Evolutionary conservation across 179 eudicot species (phyloP).

Genomic region (Heliamphora ciliata): DNA sequence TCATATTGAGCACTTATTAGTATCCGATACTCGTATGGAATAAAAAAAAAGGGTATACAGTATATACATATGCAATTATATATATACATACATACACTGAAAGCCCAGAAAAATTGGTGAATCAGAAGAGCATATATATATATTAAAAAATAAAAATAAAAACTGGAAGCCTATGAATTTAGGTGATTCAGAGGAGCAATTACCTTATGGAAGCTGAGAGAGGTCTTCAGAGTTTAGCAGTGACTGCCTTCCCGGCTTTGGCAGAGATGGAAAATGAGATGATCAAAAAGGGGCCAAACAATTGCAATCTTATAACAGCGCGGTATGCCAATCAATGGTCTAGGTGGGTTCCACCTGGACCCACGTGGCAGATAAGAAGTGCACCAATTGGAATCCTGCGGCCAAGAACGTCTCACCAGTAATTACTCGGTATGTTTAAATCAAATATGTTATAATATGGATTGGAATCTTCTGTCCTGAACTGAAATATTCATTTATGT

Average conservation of each 20-base stretch:
- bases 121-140: neutral
- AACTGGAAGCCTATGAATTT: neutral
- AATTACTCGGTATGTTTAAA: too few species aligned
- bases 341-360: slow-evolving; percentile 27
- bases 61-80: neutral
- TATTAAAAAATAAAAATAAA: too few species aligned
- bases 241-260: neutral
- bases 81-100: neutral
- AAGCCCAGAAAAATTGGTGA: too few species aligned
- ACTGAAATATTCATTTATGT: too few species aligned
- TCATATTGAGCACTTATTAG: too few species aligned
- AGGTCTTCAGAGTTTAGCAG: neutral
- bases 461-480: too few species aligned
- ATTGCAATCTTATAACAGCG: slow-evolving; percentile 31
- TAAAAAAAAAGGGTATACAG: too few species aligned
- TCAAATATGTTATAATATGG: too few species aligned
- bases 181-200: slow-evolving; percentile 3
- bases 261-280: neutral
- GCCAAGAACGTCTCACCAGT: slow-evolving; percentile 6
- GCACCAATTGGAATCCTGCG: slow-evolving; percentile 13
- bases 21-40: too few species aligned
- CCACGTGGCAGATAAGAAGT: slow-evolving; percentile 67
- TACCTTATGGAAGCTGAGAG: neutral
- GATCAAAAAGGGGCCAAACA: neutral
- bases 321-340: slow-evolving; percentile 30